A percentile compares a stretch with the other conserved stretches of the same genome.
Evolutionary conservation across 2,329 filamentous ascomycete species (phyloP).

Genomic region (Phaeosphaeria sp.): DNA sequence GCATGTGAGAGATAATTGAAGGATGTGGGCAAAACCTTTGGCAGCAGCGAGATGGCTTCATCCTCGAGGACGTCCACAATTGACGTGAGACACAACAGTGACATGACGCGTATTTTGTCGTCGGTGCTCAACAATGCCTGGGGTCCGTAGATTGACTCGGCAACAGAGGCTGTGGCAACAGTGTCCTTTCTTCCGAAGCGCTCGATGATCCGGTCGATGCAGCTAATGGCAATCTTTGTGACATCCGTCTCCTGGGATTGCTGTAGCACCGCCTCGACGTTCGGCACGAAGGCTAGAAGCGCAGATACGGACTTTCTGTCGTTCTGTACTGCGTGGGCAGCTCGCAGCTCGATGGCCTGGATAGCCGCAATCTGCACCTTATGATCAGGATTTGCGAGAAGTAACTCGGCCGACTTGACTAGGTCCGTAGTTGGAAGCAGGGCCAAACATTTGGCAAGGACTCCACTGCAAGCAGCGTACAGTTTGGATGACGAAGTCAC

Average conservation of each 20-base stretch:
- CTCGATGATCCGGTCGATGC: slow-evolving; percentile 90
- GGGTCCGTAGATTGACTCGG: slow-evolving; percentile 76
- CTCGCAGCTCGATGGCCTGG: slow-evolving; percentile 74
- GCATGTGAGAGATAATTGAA: slow-evolving; percentile 74
- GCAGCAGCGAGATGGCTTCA: slow-evolving; percentile 82
- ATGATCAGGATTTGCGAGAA: slow-evolving; percentile 78
- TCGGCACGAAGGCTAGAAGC: slow-evolving; percentile 79
- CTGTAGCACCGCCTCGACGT: slow-evolving; percentile 77
- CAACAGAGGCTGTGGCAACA: slow-evolving; percentile 75
- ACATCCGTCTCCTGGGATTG: slow-evolving; percentile 75
- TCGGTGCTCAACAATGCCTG: slow-evolving; percentile 79
- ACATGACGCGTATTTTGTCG: slow-evolving; percentile 76
- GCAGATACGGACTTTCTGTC: slow-evolving; percentile 72
- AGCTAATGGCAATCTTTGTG: slow-evolving; percentile 85
- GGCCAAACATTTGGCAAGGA: slow-evolving; percentile 80
- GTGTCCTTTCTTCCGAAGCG: slow-evolving; percentile 94
- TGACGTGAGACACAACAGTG: slow-evolving; percentile 87
- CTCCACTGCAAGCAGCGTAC: slow-evolving; percentile 63
- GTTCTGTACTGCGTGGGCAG: slow-evolving; percentile 73
- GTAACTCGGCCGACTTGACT: slow-evolving; percentile 81
- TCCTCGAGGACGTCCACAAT: slow-evolving; percentile 88
- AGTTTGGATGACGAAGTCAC: slow-evolving; percentile 55
- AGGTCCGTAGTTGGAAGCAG: slow-evolving; percentile 88
- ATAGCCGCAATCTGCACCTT: slow-evolving; percentile 77
- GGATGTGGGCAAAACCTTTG: slow-evolving; percentile 73